Conservation (phyloP, 257 asterid species). For the Rhazya stricta region DNA sequence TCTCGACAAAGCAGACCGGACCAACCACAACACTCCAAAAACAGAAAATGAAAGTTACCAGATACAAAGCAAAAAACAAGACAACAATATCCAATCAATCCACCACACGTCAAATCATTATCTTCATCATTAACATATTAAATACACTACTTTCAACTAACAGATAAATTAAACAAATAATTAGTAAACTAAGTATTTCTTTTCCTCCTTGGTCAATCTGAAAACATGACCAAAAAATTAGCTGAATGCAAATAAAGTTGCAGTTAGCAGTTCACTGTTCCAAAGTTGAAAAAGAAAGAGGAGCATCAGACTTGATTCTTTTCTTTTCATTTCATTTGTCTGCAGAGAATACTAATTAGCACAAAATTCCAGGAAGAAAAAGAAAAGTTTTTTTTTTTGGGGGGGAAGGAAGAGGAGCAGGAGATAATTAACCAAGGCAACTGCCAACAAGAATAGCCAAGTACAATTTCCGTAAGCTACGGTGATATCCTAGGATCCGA, state of each 20-base stretch:
- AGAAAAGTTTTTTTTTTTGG: background rate
- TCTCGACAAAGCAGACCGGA: conserved; percentile 51
- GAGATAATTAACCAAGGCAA: conserved; percentile 17
- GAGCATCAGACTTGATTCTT: conserved; percentile 17
- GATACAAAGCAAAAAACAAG: conserved; percentile 33
- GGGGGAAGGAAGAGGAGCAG: conserved; percentile 3
- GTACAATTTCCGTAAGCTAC: conserved; percentile 6
- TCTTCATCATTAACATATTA: conserved; percentile 19
- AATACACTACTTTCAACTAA: conserved; percentile 17
- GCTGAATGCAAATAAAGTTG: conserved; percentile 25
- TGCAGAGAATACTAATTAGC: conserved; percentile 23
- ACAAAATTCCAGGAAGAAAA: conserved; percentile 35
- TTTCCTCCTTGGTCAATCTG: conserved; percentile 28
- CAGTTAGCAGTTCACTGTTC: conserved; percentile 24
- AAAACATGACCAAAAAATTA: conserved; percentile 13
- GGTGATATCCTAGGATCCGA: conserved; percentile 7
- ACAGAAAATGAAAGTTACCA: conserved; percentile 35
- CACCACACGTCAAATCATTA: conserved; percentile 37
- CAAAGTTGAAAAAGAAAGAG: conserved; percentile 23
- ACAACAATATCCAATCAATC: conserved; percentile 42
- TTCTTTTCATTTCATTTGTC: conserved; percentile 22
- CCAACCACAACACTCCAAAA: conserved; percentile 67
- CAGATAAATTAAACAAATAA: conserved; percentile 12
- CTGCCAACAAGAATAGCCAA: conserved; percentile 18
- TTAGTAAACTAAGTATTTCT: conserved; percentile 8